Base-by-base conservation (phyloP, 768 basidiomycete genomes). In the Mycena sanguinolenta region DNA sequence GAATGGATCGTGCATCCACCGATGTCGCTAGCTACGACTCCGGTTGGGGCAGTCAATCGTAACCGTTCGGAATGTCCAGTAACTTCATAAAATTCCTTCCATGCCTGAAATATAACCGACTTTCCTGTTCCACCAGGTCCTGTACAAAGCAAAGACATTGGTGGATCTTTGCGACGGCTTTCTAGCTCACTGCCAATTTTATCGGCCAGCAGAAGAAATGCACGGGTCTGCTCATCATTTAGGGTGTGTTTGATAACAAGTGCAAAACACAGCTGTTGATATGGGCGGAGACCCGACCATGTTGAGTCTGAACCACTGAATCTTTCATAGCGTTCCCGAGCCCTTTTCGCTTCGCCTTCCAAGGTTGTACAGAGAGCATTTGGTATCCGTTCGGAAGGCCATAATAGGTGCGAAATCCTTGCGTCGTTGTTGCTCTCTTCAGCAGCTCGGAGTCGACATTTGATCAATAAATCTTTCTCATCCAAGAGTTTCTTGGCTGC, bases 281-380 rank as follows among this genome's bases (percentile, higher is more conserved):
- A 49, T 19, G 46, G 46, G 10, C 46, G 46, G 4, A 49, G 10
- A 16, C 21, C 21, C 21, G 19, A n/a, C 46, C 46, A 49, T n/a
- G 46, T 17, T n/a, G 46, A 16, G 10, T 6, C 10, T 4, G 19
- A 21, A n/a, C 10, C n/a, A n/a, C 21, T n/a, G n/a, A 49, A 4
- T n/a, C 46, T 19, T 49, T 49, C 46, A 49, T 49, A 49, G 8
- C 21, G 34, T 65, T 53, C 16, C 10, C 13, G 34, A 54, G 58
- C 50, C 32, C 39, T 17, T 57, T 58, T 32, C 32, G 46, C 57
- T 36, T 70, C 64, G 4, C 73, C 69, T 10, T 53, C 54, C 38
- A 75, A 57, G 19, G 71, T 46, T 39, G 67, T 57, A 65, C 67
- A 73, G 46, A 63, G 9, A 8, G 61, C 61, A 27, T 63, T 46